Percentiles rank a stretch among this genome's conserved stretches.
Evolutionary conservation across 2,329 filamentous ascomycete genomes (phyloP).

Genomic region (Neopestalotiopsis rosae): DNA sequence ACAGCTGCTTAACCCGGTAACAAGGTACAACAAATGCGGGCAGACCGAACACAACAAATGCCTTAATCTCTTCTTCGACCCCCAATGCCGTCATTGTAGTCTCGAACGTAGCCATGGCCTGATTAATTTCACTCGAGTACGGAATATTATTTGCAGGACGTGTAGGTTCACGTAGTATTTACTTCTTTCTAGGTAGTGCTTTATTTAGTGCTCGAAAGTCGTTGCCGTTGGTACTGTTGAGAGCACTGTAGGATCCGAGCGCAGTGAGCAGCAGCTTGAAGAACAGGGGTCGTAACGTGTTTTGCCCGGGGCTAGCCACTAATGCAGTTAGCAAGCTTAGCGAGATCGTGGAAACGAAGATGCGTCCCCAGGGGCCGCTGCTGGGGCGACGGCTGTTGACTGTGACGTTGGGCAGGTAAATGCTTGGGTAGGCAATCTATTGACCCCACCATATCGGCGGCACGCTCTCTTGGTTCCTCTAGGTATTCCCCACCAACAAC

Average conservation of each 20-base stretch:
- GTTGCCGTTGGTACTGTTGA: neutral
- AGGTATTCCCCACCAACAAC: neutral
- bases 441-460: slow-evolving; percentile 31
- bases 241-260: neutral
- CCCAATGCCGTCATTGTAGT: neutral
- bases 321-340: neutral
- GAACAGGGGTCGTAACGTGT: neutral
- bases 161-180: neutral
- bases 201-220: neutral
- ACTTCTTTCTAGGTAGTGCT: neutral
- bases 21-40: no score
- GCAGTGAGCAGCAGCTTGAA: neutral
- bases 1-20: no score
- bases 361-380: slow-evolving; percentile 26
- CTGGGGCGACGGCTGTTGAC: slow-evolving; percentile 38
- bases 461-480: neutral
- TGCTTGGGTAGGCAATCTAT: slow-evolving; percentile 1
- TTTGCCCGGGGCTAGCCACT: neutral
- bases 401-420: slow-evolving; percentile 24
- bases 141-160: slow-evolving; percentile 1
- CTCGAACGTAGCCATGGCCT: neutral
- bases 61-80: neutral
- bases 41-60: neutral
- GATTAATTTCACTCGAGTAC: neutral
- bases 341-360: neutral